A percentile compares a stretch with the other conserved stretches of the same genome.
Evolutionary conservation across 1,139 yeast species (phyloP).

Genomic region (Sugiyamaella grinbergsii): DNA sequence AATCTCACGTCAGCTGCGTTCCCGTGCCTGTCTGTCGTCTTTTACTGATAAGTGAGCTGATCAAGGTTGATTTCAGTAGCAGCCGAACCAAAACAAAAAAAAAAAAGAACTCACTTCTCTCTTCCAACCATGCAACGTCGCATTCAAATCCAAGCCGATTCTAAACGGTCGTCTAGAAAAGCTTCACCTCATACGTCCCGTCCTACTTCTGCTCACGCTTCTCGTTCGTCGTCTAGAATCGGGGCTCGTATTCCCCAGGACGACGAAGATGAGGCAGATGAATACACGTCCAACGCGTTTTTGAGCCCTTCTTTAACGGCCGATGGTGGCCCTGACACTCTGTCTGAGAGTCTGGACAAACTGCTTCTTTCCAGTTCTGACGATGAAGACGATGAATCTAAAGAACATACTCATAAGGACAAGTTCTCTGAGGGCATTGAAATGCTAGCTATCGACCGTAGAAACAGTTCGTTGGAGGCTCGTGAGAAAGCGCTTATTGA

Average conservation of each 20-base stretch:
- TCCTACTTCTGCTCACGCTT: constrained; percentile 25
- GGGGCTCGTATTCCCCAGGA: constrained; percentile 28
- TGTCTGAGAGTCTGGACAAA: constrained; percentile 30
- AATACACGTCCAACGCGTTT: constrained; percentile 32
- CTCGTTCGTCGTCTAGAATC: constrained; percentile 30
- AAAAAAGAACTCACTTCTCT: too few species aligned
- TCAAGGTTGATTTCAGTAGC: too few species aligned
- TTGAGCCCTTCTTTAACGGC: constrained; percentile 26
- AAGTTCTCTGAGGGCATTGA: constrained; percentile 37
- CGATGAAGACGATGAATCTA: constrained; percentile 20
- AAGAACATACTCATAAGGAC: constrained; percentile 27
- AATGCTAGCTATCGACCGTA: constrained; percentile 37
- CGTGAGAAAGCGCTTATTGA: constrained; percentile 41
- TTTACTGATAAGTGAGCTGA: too few species aligned
- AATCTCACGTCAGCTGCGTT: too few species aligned
- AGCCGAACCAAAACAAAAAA: too few species aligned
- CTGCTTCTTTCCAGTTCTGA: constrained; percentile 22
- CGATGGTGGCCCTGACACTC: constrained; percentile 26
- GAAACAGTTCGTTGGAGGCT: constrained; percentile 39
- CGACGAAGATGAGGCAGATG: constrained; percentile 35
- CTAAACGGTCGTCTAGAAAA: constrained; percentile 25
- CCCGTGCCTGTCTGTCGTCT: too few species aligned
- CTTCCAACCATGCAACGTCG: constrained; percentile 26
- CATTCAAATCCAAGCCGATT: constrained; percentile 27
- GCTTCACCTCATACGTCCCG: constrained; percentile 26